A percentile compares a stretch with the other conserved stretches of the same genome.
phyloP scores from a whole-genome alignment of 1,284 basidiomycete genomes.

The Boletellus deceptivus region DNA sequence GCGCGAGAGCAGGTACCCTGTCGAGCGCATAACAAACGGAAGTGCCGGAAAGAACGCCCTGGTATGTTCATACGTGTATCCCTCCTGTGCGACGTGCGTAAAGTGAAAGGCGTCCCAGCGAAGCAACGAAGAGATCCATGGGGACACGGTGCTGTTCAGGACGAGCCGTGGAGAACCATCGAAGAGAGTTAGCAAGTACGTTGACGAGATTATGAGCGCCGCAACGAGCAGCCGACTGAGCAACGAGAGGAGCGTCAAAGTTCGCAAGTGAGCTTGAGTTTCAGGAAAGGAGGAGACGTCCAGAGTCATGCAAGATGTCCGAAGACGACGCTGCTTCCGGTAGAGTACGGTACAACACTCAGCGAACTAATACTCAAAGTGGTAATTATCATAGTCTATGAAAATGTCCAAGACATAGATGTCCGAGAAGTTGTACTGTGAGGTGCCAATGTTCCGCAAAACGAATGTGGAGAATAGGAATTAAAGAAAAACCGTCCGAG shows the following conservation, averaged over 20 bases:
- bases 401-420: neutral
- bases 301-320: slow-evolving; percentile 1
- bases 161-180: slow-evolving; percentile 45
- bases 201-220: slow-evolving; percentile 25
- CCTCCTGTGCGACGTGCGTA: slow-evolving; percentile 57
- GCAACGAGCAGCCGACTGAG: slow-evolving; percentile 22
- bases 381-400: neutral
- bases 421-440: no score
- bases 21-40: slow-evolving; percentile 51
- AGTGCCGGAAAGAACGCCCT: slow-evolving; percentile 86
- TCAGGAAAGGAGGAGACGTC: neutral
- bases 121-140: slow-evolving; percentile 42
- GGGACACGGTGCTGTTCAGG: slow-evolving; percentile 15
- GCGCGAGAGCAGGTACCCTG: slow-evolving; percentile 27
- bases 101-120: slow-evolving; percentile 94
- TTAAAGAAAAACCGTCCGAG: no score
- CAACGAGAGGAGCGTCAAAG: slow-evolving; percentile 23
- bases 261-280: slow-evolving; percentile 17
- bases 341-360: neutral
- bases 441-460: slow-evolving; percentile 10
- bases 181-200: slow-evolving; percentile 39
- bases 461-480: slow-evolving; percentile 3
- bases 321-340: no score
- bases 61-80: slow-evolving; percentile 78
- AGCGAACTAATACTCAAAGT: no score